A percentile compares a stretch with the other conserved stretches of the same genome.
These are phyloP conservation scores for Ophiocordyceps camponoti-floridani DNA, from an alignment of 2,329 filamentous ascomycete genomes.

Conservation along the genomic window DNA sequence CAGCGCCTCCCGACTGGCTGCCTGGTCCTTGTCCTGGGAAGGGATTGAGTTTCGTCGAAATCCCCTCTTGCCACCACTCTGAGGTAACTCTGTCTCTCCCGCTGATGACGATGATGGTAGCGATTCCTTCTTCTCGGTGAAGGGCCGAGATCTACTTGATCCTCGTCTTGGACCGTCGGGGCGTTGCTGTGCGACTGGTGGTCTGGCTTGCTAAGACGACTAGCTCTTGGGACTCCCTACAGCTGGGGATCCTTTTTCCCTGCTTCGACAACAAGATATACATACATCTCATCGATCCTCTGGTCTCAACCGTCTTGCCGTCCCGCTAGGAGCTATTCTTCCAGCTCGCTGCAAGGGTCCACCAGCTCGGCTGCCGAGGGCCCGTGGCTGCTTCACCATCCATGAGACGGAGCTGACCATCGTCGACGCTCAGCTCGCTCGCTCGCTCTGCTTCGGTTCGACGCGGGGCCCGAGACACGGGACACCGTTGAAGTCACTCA, in stretches of 20 bases:
- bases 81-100: neutral
- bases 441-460: neutral
- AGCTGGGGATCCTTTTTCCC: neutral
- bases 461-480: neutral
- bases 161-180: neutral
- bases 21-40: neutral
- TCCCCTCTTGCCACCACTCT: neutral
- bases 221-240: neutral
- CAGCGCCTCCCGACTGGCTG: constrained; percentile 1
- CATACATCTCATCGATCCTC: neutral
- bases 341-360: neutral
- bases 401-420: neutral
- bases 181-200: no score
- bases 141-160: neutral
- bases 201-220: no score
- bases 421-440: neutral
- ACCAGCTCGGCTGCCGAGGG: neutral
- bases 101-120: neutral
- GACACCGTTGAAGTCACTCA: neutral
- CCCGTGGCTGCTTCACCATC: no score
- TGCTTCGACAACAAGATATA: neutral
- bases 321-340: neutral
- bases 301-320: neutral
- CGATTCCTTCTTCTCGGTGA: neutral
- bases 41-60: neutral